Evolutionary conservation across 139 green algal genomes (phyloP).

Genomic region (Eudorina sp.): DNA sequence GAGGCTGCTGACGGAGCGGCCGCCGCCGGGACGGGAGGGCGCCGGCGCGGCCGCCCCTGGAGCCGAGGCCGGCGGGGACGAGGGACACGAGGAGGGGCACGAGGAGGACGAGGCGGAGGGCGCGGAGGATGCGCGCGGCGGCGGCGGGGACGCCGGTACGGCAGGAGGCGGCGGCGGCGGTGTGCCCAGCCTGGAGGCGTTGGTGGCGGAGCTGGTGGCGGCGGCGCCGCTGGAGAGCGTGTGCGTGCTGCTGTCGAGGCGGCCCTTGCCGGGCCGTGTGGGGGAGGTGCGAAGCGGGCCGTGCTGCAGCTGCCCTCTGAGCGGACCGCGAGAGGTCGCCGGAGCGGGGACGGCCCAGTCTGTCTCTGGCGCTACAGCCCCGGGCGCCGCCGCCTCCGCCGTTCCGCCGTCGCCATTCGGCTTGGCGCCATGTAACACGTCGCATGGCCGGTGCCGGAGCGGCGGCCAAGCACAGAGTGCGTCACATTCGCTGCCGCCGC

Average conservation of each 20-base stretch:
- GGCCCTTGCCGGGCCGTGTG: background rate
- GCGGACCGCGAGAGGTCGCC: too few species aligned
- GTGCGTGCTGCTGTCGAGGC: slow-evolving; percentile 14
- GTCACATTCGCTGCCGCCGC: too few species aligned
- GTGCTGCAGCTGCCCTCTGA: slow-evolving; percentile 1
- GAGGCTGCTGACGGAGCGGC: background rate
- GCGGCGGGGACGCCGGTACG: background rate
- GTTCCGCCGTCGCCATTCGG: background rate
- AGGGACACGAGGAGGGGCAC: background rate
- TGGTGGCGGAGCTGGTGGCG: slow-evolving; percentile 26
- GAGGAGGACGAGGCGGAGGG: background rate
- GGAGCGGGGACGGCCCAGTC: background rate
- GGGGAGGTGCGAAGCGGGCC: background rate
- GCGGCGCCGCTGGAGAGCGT: slow-evolving; percentile 13
- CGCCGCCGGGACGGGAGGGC: too few species aligned
- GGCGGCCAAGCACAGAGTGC: background rate
- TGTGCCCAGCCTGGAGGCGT: background rate
- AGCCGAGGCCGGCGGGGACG: background rate
- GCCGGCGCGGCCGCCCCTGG: too few species aligned
- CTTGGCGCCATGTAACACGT: background rate
- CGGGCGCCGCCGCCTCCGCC: background rate
- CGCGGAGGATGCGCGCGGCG: background rate
- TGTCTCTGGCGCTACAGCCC: too few species aligned
- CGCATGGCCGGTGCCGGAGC: background rate
- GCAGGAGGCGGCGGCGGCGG: background rate